Base-by-base conservation (phyloP, 257 asterid species). In the Jasminum sambac region DNA sequence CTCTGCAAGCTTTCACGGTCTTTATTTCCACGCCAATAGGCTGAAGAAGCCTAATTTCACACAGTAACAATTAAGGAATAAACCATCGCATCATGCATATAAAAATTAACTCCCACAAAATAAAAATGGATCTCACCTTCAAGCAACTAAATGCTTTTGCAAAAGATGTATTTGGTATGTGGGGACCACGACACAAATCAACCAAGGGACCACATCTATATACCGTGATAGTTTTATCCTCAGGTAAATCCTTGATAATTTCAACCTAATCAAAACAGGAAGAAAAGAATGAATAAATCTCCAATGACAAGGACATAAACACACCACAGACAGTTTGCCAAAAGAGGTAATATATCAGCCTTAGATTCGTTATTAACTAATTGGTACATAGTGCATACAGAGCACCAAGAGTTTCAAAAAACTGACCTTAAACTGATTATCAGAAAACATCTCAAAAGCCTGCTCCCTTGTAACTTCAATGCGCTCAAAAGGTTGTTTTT, bases 1-100 rank as follows among this genome's bases (percentile, higher is more conserved):
- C 99, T 88, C 82, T 95, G 99, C 90, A 95, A 75, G 89, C 98
- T 95, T 81, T 95, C 99, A 57, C 98, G 96, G 68, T 88, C 95
- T 81, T 88, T 90, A 68, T 91, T 85, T 68, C 97, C 99, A 48
- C 98, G 96, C 98, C 99, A 91, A 84, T 91, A 90, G 16, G 99
- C 98, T 17, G 99, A 92, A 52, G 99, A 95, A 57, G 99, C 97
- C 99, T 95, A 73, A 66, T 38, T 76, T 66, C 25, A 77, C 44
- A 75, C 55, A 70, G 68, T 48, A 17, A 36, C 40, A 37, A 72
- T 19, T 19, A 19, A 23, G 63, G 42, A 59, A 65, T 52, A n/a
- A 75, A 26, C 17, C 5, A 64, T 4, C 55, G 41, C n/a, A 12
- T 13, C 71, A 42, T 37, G 65, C 61, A 66, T 23, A 64, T 64